phyloP scores from a whole-genome alignment of 306 rosid genomes.

The Cicer judaicum region DNA sequence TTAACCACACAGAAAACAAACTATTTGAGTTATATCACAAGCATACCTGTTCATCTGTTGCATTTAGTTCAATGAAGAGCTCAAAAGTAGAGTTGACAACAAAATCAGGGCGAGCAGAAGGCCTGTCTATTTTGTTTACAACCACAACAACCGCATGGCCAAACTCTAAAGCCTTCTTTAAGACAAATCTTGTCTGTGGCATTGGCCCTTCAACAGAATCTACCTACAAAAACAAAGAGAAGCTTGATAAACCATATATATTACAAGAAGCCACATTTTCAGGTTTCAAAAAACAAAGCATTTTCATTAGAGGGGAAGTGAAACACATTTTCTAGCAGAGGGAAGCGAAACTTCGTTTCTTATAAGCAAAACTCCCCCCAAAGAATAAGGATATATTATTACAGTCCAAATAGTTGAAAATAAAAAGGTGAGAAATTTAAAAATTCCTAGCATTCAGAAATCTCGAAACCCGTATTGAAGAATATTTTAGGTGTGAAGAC shows the following conservation, averaged over 20 bases:
- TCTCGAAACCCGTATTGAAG: conserved; percentile 27
- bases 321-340: conserved; percentile 13
- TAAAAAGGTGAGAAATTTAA: conserved; percentile 5
- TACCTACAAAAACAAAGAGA: conserved; percentile 64
- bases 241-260: conserved; percentile 28
- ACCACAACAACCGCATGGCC: conserved; percentile 99
- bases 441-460: conserved; percentile 12
- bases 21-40: conserved; percentile 33
- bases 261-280: conserved; percentile 25
- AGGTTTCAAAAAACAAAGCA: conserved; percentile 28
- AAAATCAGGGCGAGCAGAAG: conserved; percentile 93
- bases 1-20: conserved; percentile 3
- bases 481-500: background rate
- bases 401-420: conserved; percentile 16
- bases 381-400: conserved; percentile 10
- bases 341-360: conserved; percentile 21
- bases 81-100: conserved; percentile 96
- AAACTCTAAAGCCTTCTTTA: conserved; percentile 96
- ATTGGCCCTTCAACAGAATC: conserved; percentile 99
- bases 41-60: conserved; percentile 92
- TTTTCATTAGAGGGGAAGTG: conserved; percentile 6
- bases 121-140: conserved; percentile 94
- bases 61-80: conserved; percentile 94
- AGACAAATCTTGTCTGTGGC: conserved; percentile 99
- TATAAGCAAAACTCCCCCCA: background rate